Evolutionary conservation across 192 early-diverging fungal genomes (phyloP).

Genomic region (Coemansia furcata): DNA sequence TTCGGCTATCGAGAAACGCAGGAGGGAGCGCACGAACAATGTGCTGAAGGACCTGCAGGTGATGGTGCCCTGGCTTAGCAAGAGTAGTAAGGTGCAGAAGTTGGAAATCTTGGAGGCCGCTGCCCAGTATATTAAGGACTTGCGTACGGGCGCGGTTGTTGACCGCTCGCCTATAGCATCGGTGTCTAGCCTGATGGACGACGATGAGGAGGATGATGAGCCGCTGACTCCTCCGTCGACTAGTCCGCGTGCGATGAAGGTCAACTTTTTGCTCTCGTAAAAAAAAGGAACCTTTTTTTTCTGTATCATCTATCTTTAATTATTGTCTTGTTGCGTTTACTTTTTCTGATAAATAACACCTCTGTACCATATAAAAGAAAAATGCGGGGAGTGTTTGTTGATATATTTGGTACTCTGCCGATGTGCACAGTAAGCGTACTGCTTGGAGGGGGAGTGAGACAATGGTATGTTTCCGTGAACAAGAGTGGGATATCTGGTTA

Average conservation of each 20-base stretch:
- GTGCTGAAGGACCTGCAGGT: conserved; percentile 73
- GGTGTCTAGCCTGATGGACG: conserved; percentile 6
- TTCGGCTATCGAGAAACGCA: conserved; percentile 76
- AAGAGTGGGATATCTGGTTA: not conserved
- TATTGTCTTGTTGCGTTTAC: not conserved
- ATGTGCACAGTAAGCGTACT: not conserved
- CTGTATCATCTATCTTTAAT: conserved; percentile 2
- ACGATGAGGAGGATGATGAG: conserved; percentile 9
- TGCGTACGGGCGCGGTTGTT: conserved; percentile 4
- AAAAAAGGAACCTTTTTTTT: not conserved
- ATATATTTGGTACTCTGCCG: not conserved
- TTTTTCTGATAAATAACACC: conserved; percentile 1
- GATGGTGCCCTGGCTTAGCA: conserved; percentile 61
- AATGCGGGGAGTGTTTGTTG: not conserved
- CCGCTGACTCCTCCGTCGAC: not conserved
- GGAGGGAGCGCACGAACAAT: conserved; percentile 83
- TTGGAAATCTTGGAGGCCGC: conserved; percentile 34
- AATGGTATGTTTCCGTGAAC: not conserved
- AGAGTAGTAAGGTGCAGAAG: conserved; percentile 35
- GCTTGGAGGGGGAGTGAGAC: not conserved
- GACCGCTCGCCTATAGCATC: not conserved
- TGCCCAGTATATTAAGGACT: conserved; percentile 31
- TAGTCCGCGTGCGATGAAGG: conserved; percentile 23
- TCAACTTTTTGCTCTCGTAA: conserved; percentile 34
- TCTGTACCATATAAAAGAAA: not conserved